Evolutionary conservation across 768 basidiomycete species (phyloP).

Genomic region (Leucosporidium yakuticum): DNA sequence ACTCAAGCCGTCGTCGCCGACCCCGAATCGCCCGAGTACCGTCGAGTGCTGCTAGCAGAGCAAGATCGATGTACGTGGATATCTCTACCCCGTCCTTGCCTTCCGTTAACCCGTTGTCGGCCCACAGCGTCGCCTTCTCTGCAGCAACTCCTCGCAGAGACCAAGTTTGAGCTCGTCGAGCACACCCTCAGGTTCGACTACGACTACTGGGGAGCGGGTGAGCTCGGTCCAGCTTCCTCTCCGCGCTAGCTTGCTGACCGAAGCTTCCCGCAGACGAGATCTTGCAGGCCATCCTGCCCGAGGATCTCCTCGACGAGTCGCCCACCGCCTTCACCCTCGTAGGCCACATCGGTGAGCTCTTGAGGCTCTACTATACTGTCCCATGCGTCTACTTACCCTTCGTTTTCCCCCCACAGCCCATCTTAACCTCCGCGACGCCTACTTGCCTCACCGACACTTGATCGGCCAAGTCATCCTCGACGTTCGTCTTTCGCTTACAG

Average conservation of each 20-base stretch:
- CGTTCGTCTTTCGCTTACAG: constrained; percentile 50
- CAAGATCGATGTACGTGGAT: too few relatives aligned
- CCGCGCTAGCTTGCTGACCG: neutral
- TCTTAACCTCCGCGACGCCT: constrained; percentile 81
- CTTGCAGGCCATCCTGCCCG: constrained; percentile 71
- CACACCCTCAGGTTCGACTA: constrained; percentile 67
- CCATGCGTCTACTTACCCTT: neutral
- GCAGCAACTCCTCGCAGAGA: constrained; percentile 32
- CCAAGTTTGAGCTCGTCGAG: constrained; percentile 51
- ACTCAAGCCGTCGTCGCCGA: constrained; percentile 22
- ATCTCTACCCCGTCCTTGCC: too few relatives aligned
- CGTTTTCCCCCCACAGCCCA: constrained; percentile 57
- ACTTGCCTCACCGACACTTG: constrained; percentile 79
- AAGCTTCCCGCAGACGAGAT: constrained; percentile 61
- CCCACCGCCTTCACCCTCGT: constrained; percentile 81
- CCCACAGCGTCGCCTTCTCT: too few relatives aligned
- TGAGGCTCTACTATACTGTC: too few relatives aligned
- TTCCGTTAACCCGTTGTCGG: too few relatives aligned
- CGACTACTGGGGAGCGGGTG: constrained; percentile 82
- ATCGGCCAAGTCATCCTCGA: constrained; percentile 91
- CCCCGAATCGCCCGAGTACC: constrained; percentile 11
- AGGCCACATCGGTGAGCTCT: constrained; percentile 74
- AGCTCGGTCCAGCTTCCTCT: constrained; percentile 22
- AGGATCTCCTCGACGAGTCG: constrained; percentile 65
- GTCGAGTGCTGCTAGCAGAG: constrained; percentile 22